Evolutionary conservation across 1,139 yeast species (phyloP).

Genomic region (Yamadazyma pseudoaaseri): DNA sequence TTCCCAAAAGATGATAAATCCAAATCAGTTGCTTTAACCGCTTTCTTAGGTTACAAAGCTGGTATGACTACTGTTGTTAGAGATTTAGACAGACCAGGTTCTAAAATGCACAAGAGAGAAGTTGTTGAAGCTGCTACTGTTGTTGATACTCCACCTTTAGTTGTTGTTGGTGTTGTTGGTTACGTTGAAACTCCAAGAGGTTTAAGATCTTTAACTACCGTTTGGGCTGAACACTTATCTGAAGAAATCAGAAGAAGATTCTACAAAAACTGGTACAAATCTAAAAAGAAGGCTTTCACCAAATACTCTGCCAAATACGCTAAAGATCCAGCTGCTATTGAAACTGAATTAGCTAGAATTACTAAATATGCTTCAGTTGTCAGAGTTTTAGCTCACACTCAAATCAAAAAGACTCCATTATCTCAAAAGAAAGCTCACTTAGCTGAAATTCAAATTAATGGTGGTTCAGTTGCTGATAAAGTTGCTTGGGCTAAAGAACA

Average conservation of each 20-base stretch:
- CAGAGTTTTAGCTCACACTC: constrained; percentile 99
- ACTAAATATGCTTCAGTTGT: constrained; percentile 98
- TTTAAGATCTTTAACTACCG: constrained; percentile 98
- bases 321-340: constrained; percentile 82
- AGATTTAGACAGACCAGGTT: constrained; percentile 99
- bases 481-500: constrained; percentile 98
- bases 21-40: constrained; percentile 98
- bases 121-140: constrained; percentile 99
- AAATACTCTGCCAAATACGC: constrained; percentile 99
- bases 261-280: constrained; percentile 99
- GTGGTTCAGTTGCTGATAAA: constrained; percentile 98
- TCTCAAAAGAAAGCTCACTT: constrained; percentile 99
- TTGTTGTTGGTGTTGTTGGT: constrained; percentile 99
- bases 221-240: constrained; percentile 99
- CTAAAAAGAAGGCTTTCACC: constrained; percentile 99
- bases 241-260: constrained; percentile 99
- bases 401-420: constrained; percentile 99
- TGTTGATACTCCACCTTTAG: constrained; percentile 98
- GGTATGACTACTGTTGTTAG: constrained; percentile 99
- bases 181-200: constrained; percentile 99
- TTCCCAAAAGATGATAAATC: constrained; percentile 99
- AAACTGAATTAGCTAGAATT: constrained; percentile 98
- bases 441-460: constrained; percentile 99
- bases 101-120: constrained; percentile 99
- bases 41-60: constrained; percentile 99